Evolutionary conservation across 257 asterid genomes (phyloP), one percentile per base, ranked within the genome.

Genomic region (Capsicum chinense): DNA sequence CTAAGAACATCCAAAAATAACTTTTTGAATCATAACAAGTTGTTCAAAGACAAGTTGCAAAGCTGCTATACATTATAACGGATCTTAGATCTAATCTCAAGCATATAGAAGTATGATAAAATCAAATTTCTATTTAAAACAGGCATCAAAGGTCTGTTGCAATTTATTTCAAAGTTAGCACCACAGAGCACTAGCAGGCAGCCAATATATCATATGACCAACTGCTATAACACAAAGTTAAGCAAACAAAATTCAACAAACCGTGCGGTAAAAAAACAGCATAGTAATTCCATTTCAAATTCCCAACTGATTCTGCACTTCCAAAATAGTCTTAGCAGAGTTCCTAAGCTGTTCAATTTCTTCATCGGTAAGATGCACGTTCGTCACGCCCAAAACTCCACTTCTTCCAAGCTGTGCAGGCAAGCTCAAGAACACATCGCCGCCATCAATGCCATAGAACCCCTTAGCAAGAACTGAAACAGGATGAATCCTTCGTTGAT

Each of bases 391-490:
- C 91, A 95, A 44, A 8, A 92, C 92, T 1, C 98, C 99, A 10
- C 87, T 84, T 37, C 92, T 86, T 2, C 98, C 97, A 4, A 95
- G 89, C 89, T 90, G 96, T 9, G 98, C 94, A 2, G 99, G 99
- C 91, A 95, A 86, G 92, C 99, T 95, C 57, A 95, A 90, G 69
- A 92, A 93, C 83, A 95, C 94, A 7, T 93, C 94, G 3, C 93
- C 95, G 1, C 92, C 93, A 0, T 87, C 89, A 11, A 95, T 92
- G 33, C 88, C 94, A 66, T 93, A 88, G 39, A 95, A 86, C 0
- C 97, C 98, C 85, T 90, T 92, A 0, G 98, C 94, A 76, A 95
- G 98, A 80, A 95, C 90, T 0, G 99, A 92, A 79, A 95, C 94
- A 0, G 99, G 99, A 15, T 93, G 99, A 62, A 95, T 95, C 86